Base-by-base conservation (phyloP, 805 yeast genomes). In the Saccharomycopsis olivae region DNA sequence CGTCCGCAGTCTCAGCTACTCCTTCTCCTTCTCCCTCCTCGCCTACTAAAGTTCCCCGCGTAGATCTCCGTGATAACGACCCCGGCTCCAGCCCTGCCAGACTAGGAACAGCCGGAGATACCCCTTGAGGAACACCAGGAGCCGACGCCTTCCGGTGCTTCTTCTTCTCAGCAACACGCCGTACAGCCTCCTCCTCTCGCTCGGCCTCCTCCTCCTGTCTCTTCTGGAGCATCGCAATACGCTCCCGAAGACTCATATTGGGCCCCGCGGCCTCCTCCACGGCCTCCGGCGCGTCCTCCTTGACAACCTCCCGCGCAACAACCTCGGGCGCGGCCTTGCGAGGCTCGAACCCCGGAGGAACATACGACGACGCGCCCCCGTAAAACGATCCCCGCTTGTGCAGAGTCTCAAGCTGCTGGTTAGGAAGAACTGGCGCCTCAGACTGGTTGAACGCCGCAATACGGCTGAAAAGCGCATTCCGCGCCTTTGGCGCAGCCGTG, bases 161-260 rank as follows among this genome's bases (percentile, higher is more conserved):
- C 54, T 73, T 74, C 55, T 69, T 68, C 53, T 65, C 71, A 42
- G 66, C 69, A 42, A 66, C 67, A 51, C 68, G 70, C 49, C 67
- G 69, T 52, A 68, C 49, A 5, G 78, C 73, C 3, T 71, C 71
- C 3, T 75, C 79, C 48, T 75, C 88, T 42, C 75, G 64, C 45
- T 79, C 89, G 16, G 79, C 83, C 51, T 85, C 94, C 53, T 81
- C 82, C 44, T 72, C 73, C 54, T 85, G 95, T 43, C 78, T 76
- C 53, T 84, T 73, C 56, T 88, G 95, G 37, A 89, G 65, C 52
- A 84, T 52, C 4, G 86, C 85, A 54, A 89, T 86, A 49, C 97
- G 71, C 51, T 92, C 96, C 54, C 81, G 81, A 51, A 89, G 64
- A 42, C 94, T 79, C 64, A 87, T 60, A 49, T 82, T 77, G 6